Evolutionary conservation across 305 asterid species (phyloP).

Genomic region (Fraxinus sp.): DNA sequence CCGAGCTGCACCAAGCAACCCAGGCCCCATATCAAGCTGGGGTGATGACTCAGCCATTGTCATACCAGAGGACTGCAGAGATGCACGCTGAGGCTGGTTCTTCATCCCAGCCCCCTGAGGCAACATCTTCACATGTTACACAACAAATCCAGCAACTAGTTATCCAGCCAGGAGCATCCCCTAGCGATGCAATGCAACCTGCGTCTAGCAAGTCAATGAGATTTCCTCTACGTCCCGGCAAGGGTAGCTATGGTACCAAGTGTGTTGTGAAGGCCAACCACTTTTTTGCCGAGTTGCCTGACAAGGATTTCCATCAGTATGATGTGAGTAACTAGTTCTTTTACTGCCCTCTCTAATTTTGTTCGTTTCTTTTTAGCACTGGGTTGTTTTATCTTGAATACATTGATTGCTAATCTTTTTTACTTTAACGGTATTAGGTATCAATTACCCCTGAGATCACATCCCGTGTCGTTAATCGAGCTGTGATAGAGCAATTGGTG

Average conservation of each 20-base stretch:
- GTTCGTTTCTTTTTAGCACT: neutral
- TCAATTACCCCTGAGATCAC: conserved; percentile 76
- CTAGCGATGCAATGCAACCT: conserved; percentile 54
- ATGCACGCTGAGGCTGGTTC: conserved; percentile 53
- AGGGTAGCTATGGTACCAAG: conserved; percentile 58
- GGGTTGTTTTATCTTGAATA: neutral
- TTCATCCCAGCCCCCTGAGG: conserved; percentile 51
- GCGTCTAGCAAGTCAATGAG: conserved; percentile 81
- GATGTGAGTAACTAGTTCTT: conserved; percentile 51
- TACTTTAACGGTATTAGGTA: conserved; percentile 40
- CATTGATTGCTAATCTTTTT: conserved; percentile 1
- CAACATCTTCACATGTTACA: conserved; percentile 28
- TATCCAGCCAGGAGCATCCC: conserved; percentile 48
- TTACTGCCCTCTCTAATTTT: conserved; percentile 7
- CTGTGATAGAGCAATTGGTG: conserved; percentile 77
- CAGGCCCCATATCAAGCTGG: conserved; percentile 55
- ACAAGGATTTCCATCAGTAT: conserved; percentile 87
- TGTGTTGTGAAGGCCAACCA: conserved; percentile 86
- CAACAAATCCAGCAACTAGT: conserved; percentile 46
- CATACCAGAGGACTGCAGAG: conserved; percentile 41
- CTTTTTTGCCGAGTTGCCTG: conserved; percentile 85
- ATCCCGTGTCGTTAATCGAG: conserved; percentile 83
- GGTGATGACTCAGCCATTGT: conserved; percentile 37
- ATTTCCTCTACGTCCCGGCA: conserved; percentile 86
- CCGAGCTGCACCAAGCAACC: conserved; percentile 99